Conservation (phyloP, 2,329 filamentous ascomycete species). For the Penicillium fuscoglaucum region DNA sequence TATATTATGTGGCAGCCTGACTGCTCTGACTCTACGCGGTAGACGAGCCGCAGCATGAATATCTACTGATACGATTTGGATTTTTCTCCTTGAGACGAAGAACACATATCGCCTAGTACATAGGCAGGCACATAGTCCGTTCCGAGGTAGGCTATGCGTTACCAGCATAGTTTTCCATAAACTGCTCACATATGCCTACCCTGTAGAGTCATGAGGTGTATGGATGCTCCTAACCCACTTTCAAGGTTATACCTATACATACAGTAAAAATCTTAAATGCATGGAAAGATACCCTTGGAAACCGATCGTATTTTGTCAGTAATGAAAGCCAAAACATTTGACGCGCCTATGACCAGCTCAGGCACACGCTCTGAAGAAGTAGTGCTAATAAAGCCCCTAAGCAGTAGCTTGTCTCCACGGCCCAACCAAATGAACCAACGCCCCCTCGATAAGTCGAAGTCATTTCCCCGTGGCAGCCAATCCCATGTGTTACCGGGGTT, state of each 20-base stretch:
- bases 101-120: not conserved
- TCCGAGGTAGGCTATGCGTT: constrained; percentile 1
- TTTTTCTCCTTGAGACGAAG: not conserved
- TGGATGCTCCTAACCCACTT: not conserved
- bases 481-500: constrained; percentile 13
- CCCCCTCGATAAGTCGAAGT: constrained; percentile 26
- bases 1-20: constrained; percentile 16
- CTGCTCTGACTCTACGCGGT: constrained; percentile 8
- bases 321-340: constrained; percentile 12
- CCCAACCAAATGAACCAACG: constrained; percentile 24
- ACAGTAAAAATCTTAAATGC: not conserved
- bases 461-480: constrained; percentile 22
- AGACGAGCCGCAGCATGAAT: constrained; percentile 5
- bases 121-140: not conserved
- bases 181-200: not conserved
- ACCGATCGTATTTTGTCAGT: not conserved
- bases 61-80: not conserved
- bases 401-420: constrained; percentile 24
- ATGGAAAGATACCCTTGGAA: not conserved
- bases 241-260: not conserved
- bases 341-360: constrained; percentile 26
- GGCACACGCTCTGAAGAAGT: constrained; percentile 13
- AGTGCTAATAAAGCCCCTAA: constrained; percentile 10
- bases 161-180: not conserved
- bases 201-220: not conserved